Evolutionary conservation across 2,329 filamentous ascomycete species (phyloP).

Genomic region (Nigrograna mackinnonii): DNA sequence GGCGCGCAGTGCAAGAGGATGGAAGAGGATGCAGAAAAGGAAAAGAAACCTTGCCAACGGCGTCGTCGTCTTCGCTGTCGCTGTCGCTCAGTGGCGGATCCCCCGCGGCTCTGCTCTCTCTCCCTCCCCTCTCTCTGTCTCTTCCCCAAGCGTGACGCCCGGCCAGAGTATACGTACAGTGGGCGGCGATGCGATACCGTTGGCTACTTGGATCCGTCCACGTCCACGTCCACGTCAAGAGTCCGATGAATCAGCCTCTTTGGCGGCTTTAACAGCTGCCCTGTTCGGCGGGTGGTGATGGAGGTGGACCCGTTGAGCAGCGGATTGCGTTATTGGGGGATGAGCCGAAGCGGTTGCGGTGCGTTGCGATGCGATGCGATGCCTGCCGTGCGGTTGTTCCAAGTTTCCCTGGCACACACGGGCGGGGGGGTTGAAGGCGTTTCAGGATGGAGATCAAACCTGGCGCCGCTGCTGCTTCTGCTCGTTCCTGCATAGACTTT

Average conservation of each 20-base stretch:
- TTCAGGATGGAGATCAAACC: constrained; percentile 44
- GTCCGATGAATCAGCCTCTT: not conserved
- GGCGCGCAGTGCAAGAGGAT: too few relatives aligned
- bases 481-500: constrained; percentile 40
- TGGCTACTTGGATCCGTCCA: not conserved
- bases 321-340: constrained; percentile 15
- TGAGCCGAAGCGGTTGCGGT: constrained; percentile 18
- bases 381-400: not conserved
- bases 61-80: constrained; percentile 11
- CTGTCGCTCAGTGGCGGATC: not conserved
- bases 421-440: constrained; percentile 23
- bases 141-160: constrained; percentile 33
- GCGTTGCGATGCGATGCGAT: constrained; percentile 5
- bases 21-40: too few relatives aligned
- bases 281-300: not conserved
- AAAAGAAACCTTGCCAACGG: constrained; percentile 41
- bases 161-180: not conserved
- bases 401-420: constrained; percentile 1
- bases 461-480: constrained; percentile 32
- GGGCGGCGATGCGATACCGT: not conserved
- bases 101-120: constrained; percentile 8
- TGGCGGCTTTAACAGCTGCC: not conserved
- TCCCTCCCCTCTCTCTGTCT: constrained; percentile 29
- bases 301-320: constrained; percentile 5
- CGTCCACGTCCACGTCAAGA: not conserved